These are phyloP conservation scores for Myriosclerotinia scirpicola DNA, from an alignment of 2,329 filamentous ascomycete genomes.

Conservation along the genomic window DNA sequence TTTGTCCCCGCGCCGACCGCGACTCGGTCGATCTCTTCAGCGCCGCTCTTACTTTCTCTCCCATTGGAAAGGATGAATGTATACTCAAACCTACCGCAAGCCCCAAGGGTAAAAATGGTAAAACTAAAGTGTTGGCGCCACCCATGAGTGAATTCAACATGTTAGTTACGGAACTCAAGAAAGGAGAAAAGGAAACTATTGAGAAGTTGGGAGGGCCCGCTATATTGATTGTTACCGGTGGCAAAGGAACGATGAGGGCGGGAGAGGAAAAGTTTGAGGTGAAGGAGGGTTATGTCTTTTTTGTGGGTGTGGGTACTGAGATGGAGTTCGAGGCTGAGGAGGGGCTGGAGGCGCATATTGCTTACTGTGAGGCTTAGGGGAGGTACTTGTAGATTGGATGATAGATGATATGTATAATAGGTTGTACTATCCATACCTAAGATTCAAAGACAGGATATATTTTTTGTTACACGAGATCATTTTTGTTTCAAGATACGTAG, in stretches of 20 bases:
- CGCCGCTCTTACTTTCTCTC: constrained; percentile 61
- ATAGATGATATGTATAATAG: not conserved
- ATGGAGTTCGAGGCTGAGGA: constrained; percentile 29
- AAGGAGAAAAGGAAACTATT: constrained; percentile 59
- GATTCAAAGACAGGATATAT: not conserved
- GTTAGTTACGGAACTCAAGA: constrained; percentile 56
- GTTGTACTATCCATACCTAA: too few species aligned
- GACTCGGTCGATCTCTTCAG: constrained; percentile 65
- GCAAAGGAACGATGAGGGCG: constrained; percentile 59
- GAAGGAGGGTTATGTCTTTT: constrained; percentile 64
- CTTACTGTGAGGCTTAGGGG: constrained; percentile 28
- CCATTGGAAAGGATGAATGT: constrained; percentile 58
- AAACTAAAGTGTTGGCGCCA: constrained; percentile 63
- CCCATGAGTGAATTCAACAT: constrained; percentile 73
- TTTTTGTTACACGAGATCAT: not conserved
- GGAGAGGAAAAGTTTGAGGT: constrained; percentile 54
- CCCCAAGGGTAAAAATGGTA: constrained; percentile 55
- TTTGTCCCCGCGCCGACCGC: constrained; percentile 66
- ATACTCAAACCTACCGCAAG: constrained; percentile 52
- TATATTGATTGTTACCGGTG: constrained; percentile 61
- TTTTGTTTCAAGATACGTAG: not conserved
- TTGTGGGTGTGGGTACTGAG: constrained; percentile 48
- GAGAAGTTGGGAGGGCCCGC: constrained; percentile 58
- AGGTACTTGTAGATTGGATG: not conserved
- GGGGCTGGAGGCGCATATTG: constrained; percentile 32